Base-by-base conservation (phyloP, 441 rosid species). In the Viola pubescens region DNA sequence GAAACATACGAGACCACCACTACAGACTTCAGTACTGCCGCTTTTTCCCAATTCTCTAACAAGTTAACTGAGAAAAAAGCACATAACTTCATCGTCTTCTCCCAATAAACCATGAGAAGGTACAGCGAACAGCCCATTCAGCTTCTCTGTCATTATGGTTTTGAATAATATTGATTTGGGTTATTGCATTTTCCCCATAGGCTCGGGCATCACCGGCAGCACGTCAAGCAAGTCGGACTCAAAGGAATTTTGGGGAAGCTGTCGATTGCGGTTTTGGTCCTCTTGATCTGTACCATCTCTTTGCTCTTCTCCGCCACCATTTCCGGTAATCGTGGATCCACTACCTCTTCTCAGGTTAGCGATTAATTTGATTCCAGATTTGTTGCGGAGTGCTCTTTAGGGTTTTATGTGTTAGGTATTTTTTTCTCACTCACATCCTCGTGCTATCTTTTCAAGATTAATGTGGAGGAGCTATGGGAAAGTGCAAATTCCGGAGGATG, bases 381-480 rank as follows among this genome's bases (percentile, higher is more conserved):
- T 9, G 0, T 50, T 6, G 9, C 44, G 54, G 10, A 51, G 12
- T 3, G 39, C 19, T 14, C 34, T 14, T 26, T 26, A 26, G 34
- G 34, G 52, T 49, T 49, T 7, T 10, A 13, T 49, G 19, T 49
- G 34, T 49, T 11, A 4, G 14, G 37, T 9, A 51, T 11, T 44
- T 0, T 26, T 7, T 16, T 7, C 26, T 8, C 12, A 37, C 11
- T 42, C 12, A 43, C 11, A 4, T 43, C 0, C 19, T 9, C n/a
- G 9, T 34, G 6, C 13, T n/a, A 48, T 52, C 39, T 59, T 5
- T 52, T 68, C 70, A 77, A 88, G 95, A 78, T 88, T 45, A 81
- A 74, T 66, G 94, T 81, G 3, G 89, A 89, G 54, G 70, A 88
- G 62, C 96, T 94, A 40, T 94, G 98, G 98, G 83, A 82, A 76